Evolutionary conservation across 768 basidiomycete genomes (phyloP).

Genomic region (Termitomyces sp.): DNA sequence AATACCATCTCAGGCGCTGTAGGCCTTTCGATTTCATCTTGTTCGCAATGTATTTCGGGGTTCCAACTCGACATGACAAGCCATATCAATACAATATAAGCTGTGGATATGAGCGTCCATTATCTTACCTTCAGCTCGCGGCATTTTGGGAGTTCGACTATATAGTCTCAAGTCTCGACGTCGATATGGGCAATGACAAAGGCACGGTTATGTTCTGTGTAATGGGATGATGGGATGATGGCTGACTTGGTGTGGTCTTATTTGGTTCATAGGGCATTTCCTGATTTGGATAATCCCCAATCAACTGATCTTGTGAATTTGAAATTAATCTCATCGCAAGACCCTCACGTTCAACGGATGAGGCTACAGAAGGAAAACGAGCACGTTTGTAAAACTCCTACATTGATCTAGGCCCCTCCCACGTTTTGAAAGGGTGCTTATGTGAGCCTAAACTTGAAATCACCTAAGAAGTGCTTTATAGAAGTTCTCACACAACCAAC

Average conservation of each 20-base stretch:
- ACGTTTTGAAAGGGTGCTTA: too few species aligned
- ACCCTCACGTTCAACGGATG: too few species aligned
- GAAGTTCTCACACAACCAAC: too few species aligned
- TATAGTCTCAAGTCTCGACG: neutral
- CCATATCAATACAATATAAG: neutral
- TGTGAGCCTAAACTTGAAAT: too few species aligned
- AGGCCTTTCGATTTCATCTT: conserved; percentile 98
- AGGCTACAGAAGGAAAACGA: too few species aligned
- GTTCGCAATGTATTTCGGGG: conserved; percentile 88
- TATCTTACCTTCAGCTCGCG: conserved; percentile 73
- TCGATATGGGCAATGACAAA: neutral
- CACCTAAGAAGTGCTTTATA: too few species aligned
- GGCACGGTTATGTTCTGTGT: neutral
- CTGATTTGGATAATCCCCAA: neutral
- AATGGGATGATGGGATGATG: too few species aligned
- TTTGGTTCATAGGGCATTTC: neutral
- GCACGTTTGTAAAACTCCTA: too few species aligned
- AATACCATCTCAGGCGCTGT: conserved; percentile 96
- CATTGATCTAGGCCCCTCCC: too few species aligned
- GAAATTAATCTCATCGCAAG: too few species aligned
- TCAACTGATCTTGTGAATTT: too few species aligned
- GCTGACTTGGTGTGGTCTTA: neutral
- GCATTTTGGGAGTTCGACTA: conserved; percentile 44
- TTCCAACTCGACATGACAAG: conserved; percentile 54
- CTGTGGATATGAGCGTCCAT: neutral